Percentiles rank a stretch among this genome's conserved stretches.
phyloP scores from a whole-genome alignment of 495 filamentous ascomycete species.

The Lepidopterella palustris region DNA sequence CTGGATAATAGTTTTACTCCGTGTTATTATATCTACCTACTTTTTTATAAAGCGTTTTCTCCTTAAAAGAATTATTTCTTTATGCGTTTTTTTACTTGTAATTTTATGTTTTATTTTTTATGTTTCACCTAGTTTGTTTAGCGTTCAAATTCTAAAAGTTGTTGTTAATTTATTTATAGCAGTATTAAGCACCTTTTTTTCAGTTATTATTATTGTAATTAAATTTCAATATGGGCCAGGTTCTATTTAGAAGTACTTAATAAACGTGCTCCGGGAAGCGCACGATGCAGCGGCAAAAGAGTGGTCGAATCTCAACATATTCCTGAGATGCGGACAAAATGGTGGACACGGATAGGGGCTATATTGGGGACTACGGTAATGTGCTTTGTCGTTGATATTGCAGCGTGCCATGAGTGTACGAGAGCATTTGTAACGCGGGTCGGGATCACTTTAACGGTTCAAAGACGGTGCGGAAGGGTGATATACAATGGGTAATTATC shows the following conservation, averaged over 20 bases:
- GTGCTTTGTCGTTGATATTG: no score
- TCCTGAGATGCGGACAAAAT: no score
- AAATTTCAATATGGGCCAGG: not conserved
- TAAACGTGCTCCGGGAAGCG: no score
- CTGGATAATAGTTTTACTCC: not conserved
- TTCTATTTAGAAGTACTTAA: not conserved
- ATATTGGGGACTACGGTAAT: no score
- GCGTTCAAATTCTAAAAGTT: not conserved
- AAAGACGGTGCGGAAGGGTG: no score
- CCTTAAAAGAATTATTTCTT: not conserved
- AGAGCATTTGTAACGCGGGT: no score
- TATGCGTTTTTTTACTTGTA: not conserved
- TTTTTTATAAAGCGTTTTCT: not conserved
- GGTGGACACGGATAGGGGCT: no score
- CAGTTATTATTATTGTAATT: not conserved
- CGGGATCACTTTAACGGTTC: no score
- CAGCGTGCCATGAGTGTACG: no score
- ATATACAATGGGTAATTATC: no score
- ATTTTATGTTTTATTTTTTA: not conserved
- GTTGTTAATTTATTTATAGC: not conserved
- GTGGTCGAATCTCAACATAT: no score
- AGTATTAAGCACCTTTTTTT: not conserved
- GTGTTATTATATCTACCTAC: not conserved
- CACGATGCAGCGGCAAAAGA: no score
- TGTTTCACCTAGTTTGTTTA: not conserved